Base-by-base conservation (phyloP, 2,329 filamentous ascomycete genomes). In the Sporothrix curviconia region DNA sequence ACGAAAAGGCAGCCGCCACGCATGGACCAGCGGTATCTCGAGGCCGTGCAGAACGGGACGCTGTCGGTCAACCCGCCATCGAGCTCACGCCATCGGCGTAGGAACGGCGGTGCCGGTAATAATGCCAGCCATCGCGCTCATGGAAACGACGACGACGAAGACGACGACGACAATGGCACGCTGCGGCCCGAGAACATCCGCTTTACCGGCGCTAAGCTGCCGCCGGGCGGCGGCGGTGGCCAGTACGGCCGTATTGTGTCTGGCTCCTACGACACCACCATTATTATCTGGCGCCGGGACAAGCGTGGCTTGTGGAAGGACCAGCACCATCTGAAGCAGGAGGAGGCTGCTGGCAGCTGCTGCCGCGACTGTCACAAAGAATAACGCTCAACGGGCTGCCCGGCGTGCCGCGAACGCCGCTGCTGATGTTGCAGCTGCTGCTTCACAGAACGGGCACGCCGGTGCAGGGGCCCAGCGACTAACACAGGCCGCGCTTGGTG, bases 171-270 rank as follows among this genome's bases (percentile, higher is more conserved):
- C 59, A 82, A 88, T 11, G 90, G 90, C 1, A 92, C 89, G 61
- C 81, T 82, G 37, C 80, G 84, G 44, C 89, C 90, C 0, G 81
- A 86, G 53, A 85, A 94, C 61, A 85, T 95, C 44, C 84, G 84
- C 57, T 87, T 89, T 0, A 84, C 89, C 51, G 92, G 92, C 0
- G 90, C 92, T 15, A 94, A 89, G 68, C 78, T 97, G 2, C 92
- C 92, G 1, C 92, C 92, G 0, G 92, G 92, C 12, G 92, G 92
- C 24, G 92, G 92, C 39, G 91, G 92, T 25, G 90, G 90, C 66
- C 85, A 81, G 63, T 96, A 92, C 76, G 90, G 88, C 9, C 86
- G 92, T n/a, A 99, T 99, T 59, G 90, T 99, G 3, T 96, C 92
- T 7, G 94, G 94, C 2, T 96, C 91, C 0, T 99, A 99, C 65